Evolutionary conservation across 2,329 filamentous ascomycete genomes (phyloP), one percentile per base, ranked within the genome.

Genomic region (Thelonectria olida): DNA sequence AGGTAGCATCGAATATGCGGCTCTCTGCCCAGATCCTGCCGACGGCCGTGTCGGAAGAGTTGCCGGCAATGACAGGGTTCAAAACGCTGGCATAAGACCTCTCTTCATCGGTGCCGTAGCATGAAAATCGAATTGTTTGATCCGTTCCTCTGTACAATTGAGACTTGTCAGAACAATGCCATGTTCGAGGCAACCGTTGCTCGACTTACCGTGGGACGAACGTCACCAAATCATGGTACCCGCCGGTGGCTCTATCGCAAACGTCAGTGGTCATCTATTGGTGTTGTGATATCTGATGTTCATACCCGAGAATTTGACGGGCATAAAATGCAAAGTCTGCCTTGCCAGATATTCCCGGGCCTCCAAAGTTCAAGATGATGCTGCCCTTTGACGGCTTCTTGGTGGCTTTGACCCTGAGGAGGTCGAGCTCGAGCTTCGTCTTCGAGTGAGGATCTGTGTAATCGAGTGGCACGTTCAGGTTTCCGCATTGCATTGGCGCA

Each of bases 281-380:
- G n/a, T n/a, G n/a, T n/a, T 7, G 12, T n/a, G 7, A 12, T 22
- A 31, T 28, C 31, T 23, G 12, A 25, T 13, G 17, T 23, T 19
- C 60, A 39, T 60, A 62, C 61, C 38, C 52, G 20, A 63, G 52
- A 15, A 68, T 52, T 12, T 50, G 10, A 13, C 27, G 5, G 6
- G 54, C 48, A 48, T 52, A 49, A 15, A 23, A 12, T 1, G 44
- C 58, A 41, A 65, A 48, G 10, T 51, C 31, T 7, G 9, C 13
- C 7, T 41, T 44, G 3, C 63, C 66, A 23, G 56, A 51, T 5
- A 34, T 13, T 7, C 74, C 66, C 1, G 73, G 73, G 0, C 73
- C 73, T 15, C 72, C 71, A 58, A 67, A 72, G 55, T 76, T 76
- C 52, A 75, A 54, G 22, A 75, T 34, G 31, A 76, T 75, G 54